Evolutionary conservation across 179 eudicot genomes (phyloP), one percentile per base, ranked within the genome.

Genomic region (Spergularia azorica): DNA sequence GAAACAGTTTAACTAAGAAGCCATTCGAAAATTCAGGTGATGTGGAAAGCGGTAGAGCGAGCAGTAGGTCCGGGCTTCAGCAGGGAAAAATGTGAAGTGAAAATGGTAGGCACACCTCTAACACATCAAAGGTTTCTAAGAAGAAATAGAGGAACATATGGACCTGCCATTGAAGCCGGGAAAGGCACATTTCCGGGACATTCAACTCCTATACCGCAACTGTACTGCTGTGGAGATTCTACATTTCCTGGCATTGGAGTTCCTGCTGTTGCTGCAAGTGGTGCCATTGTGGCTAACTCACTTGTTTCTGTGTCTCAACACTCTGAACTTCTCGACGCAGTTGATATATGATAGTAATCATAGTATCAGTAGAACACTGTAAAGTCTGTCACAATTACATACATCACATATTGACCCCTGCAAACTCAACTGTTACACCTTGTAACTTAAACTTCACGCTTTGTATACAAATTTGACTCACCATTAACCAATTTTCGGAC

Each of bases 241-340:
- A 95, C 98, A 12, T 95, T 95, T 68, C 98, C 98, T 1, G 98
- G 98, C 68, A 95, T 92, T n/a, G 98, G 98, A 58, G 96, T 95
- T 78, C 97, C 98, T 50, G 97, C 97, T n/a, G 98, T 95, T 71
- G 98, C 98, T 82, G 98, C 98, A 9, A 95, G 98, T 77, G 97
- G 98, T 54, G 98, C 98, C 86, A 92, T 95, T 76, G 98, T 92
- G 58, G 98, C 97, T 26, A 95, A 92, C 75, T 83, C 98, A 17
- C 84, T 95, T 60, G 98, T 95, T 80, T 89, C 97, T 3, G 97
- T 95, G 48, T 85, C 97, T 76, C 92, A 89, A 76, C 98, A 95
- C 84, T 87, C 96, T 1, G 83, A 90, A 71, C 96, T 95, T 76
- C 93, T 95, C 61, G 97, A 92, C 64, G 93, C 98, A 0, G 87